Base-by-base conservation (phyloP, 345 rosid species). In the Pelargonium nanum region DNA sequence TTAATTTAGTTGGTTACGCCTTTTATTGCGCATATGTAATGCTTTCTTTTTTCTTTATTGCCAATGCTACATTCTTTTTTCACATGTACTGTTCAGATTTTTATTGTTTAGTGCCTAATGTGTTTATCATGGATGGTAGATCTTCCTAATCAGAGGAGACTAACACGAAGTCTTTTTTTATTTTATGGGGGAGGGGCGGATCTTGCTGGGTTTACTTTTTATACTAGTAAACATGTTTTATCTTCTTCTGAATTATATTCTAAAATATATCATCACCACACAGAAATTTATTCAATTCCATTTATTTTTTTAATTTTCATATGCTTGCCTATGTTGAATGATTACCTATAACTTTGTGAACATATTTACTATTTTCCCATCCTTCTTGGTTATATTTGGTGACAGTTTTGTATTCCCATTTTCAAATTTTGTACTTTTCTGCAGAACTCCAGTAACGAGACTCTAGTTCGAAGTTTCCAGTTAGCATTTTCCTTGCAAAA, bases 371-470 rank as follows among this genome's bases (percentile, higher is more conserved):
- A 40, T 12, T 6, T 40, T 40, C 48, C 13, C 48, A 10, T 10
- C 15, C 48, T 40, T 17, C 48, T 40, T 40, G 48, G 15, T 40
- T 40, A 58, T 26, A 58, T 65, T 40, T 17, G 9, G 20, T 0
- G 48, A 13, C 12, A 34, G 24, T 56, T 72, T 55, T 55, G 10
- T 6, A 24, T 25, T 24, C 12, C 3, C 32, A 22, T 25, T 56
- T 56, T n/a, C 19, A 16, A 17, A 21, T 26, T 45, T 55, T 58
- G 22, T 26, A 34, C 48, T 57, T 9, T 66, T 65, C 59, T 72
- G 66, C 97, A 89, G 99, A 90, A 90, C 72, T 89, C 95, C 57
- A 84, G 90, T 69, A 75, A 79, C 58, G 87, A 93, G 61, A 80
- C 76, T 58, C 78, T 93, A 65, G 75, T 81, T 62, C 85, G 90